These are phyloP conservation scores for Sporothrix luriei DNA, from an alignment of 2,329 filamentous ascomycete species.

Conservation along the genomic window DNA sequence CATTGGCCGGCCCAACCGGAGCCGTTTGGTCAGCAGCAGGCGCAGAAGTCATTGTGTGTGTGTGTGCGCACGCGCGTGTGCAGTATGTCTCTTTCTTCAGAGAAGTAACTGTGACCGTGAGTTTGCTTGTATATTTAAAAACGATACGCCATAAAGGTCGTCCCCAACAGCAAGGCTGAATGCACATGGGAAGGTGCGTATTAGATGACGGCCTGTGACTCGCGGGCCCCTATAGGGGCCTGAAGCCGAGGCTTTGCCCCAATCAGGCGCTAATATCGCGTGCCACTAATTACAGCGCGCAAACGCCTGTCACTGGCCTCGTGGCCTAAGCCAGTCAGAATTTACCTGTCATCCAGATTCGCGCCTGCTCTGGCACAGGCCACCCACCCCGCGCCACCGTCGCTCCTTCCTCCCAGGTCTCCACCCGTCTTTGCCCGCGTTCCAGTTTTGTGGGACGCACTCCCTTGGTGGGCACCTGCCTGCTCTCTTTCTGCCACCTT, in stretches of 20 bases:
- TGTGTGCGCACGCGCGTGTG: too few species aligned
- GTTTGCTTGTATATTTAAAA: not conserved
- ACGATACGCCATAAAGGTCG: not conserved
- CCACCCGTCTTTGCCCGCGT: conserved; percentile 20
- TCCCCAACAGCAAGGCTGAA: conserved; percentile 10
- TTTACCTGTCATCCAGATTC: not conserved
- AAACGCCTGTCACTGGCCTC: not conserved
- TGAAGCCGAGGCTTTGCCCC: conserved; percentile 28
- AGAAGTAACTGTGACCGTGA: not conserved
- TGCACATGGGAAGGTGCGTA: conserved; percentile 17
- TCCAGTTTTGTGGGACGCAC: conserved; percentile 20
- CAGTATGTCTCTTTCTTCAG: too few species aligned
- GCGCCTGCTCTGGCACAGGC: not conserved
- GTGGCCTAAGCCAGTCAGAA: not conserved
- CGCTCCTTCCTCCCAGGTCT: not conserved
- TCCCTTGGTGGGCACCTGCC: not conserved
- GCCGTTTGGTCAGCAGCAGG: not conserved
- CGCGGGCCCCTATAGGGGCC: conserved; percentile 2
- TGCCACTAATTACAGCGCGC: conserved; percentile 10
- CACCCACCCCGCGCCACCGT: conserved; percentile 12
- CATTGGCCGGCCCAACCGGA: conserved; percentile 4
- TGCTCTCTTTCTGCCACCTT: conserved; percentile 14
- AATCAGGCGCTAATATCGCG: conserved; percentile 20
- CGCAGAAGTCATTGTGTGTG: conserved; percentile 26
- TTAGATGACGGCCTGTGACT: not conserved